These are phyloP conservation scores for Perkinsus olseni DNA, from an alignment of 169 alveolate genomes.

Conservation along the genomic window DNA sequence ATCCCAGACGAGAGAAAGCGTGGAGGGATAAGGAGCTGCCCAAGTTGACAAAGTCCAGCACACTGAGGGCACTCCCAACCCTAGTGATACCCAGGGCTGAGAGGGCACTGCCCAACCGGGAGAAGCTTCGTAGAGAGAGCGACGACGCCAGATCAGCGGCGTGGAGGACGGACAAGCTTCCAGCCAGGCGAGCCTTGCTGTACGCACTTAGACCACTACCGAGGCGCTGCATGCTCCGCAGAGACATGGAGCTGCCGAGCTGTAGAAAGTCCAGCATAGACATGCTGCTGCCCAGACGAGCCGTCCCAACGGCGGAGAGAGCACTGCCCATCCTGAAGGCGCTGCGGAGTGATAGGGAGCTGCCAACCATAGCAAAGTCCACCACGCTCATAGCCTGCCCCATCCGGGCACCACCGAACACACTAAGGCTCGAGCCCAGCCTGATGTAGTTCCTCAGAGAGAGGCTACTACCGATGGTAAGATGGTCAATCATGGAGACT, in stretches of 20 bases:
- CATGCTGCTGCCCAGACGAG: background rate
- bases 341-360: background rate
- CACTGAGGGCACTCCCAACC: background rate
- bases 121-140: background rate
- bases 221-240: slow-evolving; percentile 5
- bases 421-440: background rate
- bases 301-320: background rate
- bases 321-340: background rate
- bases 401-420: slow-evolving; percentile 18
- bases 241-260: background rate
- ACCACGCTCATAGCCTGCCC: slow-evolving; percentile 3
- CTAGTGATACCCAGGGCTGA: slow-evolving; percentile 17
- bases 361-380: slow-evolving; percentile 10
- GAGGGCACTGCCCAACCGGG: background rate
- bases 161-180: slow-evolving; percentile 13
- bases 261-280: background rate
- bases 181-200: slow-evolving; percentile 11
- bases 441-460: background rate
- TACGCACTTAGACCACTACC: background rate
- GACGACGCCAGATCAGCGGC: slow-evolving; percentile 19
- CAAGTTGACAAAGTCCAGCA: background rate
- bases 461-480: slow-evolving; percentile 9
- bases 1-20: slow-evolving; percentile 3
- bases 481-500: slow-evolving; percentile 5
- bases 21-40: background rate